Conservation (phyloP, 108 stramenopile genomes). For the Schizochytrium sp. region DNA sequence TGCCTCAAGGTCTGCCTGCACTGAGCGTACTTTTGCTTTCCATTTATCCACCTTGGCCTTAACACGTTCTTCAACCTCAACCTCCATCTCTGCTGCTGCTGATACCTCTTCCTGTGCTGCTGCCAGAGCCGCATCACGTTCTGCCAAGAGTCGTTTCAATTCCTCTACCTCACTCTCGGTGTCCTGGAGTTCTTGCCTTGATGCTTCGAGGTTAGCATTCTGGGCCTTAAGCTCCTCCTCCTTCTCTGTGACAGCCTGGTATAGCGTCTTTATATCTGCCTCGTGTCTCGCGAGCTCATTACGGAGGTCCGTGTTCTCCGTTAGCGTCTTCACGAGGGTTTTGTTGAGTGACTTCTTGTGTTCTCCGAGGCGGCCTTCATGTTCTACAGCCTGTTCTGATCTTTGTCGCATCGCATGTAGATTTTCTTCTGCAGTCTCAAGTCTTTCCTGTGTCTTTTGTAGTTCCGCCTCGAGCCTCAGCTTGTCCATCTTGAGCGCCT, state of each 20-base stretch:
- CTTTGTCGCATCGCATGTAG: slow-evolving; percentile 46
- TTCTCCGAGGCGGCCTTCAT: slow-evolving; percentile 32
- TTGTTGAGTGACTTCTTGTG: slow-evolving; percentile 4
- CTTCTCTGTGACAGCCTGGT: slow-evolving; percentile 45
- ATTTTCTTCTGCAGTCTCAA: slow-evolving; percentile 17
- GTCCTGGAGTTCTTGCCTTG: slow-evolving; percentile 38
- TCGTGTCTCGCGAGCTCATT: slow-evolving; percentile 11
- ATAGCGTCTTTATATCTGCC: slow-evolving; percentile 28
- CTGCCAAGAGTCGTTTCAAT: slow-evolving; percentile 34
- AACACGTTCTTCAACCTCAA: slow-evolving; percentile 42
- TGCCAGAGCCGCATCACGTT: not conserved
- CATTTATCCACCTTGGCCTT: slow-evolving; percentile 55
- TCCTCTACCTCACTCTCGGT: slow-evolving; percentile 61
- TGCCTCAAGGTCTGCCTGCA: not conserved
- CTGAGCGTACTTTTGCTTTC: slow-evolving; percentile 18
- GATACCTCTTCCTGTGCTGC: slow-evolving; percentile 34
- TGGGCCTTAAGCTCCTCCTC: not conserved
- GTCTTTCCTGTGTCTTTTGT: slow-evolving; percentile 48
- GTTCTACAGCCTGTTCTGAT: slow-evolving; percentile 36
- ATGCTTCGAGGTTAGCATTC: not conserved
- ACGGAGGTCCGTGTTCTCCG: slow-evolving; percentile 28
- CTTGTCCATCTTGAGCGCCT: slow-evolving; percentile 56
- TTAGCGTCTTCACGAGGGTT: slow-evolving; percentile 53
- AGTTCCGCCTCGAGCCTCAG: slow-evolving; percentile 53
- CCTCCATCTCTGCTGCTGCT: slow-evolving; percentile 21